Evolutionary conservation across 345 rosid genomes (phyloP).

Genomic region (Salix brachista): DNA sequence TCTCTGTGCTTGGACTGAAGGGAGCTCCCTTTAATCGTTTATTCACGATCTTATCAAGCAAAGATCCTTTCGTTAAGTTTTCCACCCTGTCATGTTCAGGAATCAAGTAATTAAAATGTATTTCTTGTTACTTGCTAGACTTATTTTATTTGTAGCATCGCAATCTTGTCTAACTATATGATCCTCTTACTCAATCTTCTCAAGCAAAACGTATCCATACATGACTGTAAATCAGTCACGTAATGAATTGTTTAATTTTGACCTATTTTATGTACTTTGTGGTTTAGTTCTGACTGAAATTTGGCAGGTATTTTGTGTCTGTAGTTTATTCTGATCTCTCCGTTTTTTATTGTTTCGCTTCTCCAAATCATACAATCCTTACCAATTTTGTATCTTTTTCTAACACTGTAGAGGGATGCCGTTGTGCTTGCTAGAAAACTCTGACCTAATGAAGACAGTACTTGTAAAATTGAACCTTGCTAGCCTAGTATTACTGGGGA

Average conservation of each 20-base stretch:
- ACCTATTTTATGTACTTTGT: not conserved
- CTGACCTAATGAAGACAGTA: not conserved
- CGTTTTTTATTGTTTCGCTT: not conserved
- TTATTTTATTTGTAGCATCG: not conserved
- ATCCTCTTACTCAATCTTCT: not conserved
- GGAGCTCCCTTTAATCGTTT: slow-evolving; percentile 39
- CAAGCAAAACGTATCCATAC: not conserved
- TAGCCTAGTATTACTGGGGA: not conserved
- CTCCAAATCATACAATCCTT: not conserved
- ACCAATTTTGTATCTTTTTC: not conserved
- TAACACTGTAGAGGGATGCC: not conserved
- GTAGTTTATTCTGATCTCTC: not conserved
- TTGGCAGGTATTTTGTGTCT: not conserved
- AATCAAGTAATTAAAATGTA: not conserved
- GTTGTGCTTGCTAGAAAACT: not conserved
- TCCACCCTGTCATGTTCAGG: not conserved
- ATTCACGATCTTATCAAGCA: not conserved
- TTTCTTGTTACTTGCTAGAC: not conserved
- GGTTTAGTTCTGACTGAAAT: too few species aligned
- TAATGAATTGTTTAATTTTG: not conserved
- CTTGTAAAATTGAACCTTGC: not conserved
- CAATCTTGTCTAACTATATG: not conserved
- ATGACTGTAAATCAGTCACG: not conserved
- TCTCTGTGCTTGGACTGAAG: slow-evolving; percentile 52
- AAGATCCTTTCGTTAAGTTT: not conserved